Evolutionary conservation across 148 eudicot species (phyloP), one percentile per base, ranked within the genome.

Genomic region (Suaeda aralocaspica): DNA sequence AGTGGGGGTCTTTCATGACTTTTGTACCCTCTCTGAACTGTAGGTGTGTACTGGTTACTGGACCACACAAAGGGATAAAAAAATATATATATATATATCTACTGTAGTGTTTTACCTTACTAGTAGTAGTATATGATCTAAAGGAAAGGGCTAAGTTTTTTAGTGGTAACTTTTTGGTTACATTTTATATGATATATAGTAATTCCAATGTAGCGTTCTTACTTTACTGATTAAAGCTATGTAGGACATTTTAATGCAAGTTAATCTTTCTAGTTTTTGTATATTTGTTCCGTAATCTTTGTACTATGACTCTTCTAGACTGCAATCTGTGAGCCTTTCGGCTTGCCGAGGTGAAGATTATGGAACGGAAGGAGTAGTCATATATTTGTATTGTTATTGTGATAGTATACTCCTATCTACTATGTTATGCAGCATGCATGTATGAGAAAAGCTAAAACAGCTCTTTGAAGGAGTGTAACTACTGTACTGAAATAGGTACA

Each of bases 1-100:
- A 74, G 85, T 29, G 74, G 83, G 88, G 89, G 85, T 64, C 68
- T 74, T 75, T 81, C 75, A 77, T 80, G 71, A 82, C 77, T 82
- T 80, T 85, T 82, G 81, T 85, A 81, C 82, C 88, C 83, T 84
- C 82, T 84, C 84, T n/a, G n/a, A n/a, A n/a, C 83, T 88, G 75
- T 84, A 77, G 81, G 63, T 77, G 78, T 86, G 86, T 84, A 80
- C 78, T 82, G 89, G 84, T n/a, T 82, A 85, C 71, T 81, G 92
- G 92, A 83, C 92, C 96, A 88, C 96, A 87, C 80, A 58, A 71
- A 68, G 72, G 66, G 59, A 57, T 62, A n/a, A n/a, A n/a, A n/a
- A n/a, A n/a, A n/a, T n/a, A n/a, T n/a, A n/a, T n/a, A n/a, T n/a
- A n/a, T n/a, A n/a, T n/a, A n/a, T n/a, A n/a, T n/a, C n/a, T n/a